Conservation (phyloP, 495 filamentous ascomycete genomes). For the Trichocladium antarcticum region DNA sequence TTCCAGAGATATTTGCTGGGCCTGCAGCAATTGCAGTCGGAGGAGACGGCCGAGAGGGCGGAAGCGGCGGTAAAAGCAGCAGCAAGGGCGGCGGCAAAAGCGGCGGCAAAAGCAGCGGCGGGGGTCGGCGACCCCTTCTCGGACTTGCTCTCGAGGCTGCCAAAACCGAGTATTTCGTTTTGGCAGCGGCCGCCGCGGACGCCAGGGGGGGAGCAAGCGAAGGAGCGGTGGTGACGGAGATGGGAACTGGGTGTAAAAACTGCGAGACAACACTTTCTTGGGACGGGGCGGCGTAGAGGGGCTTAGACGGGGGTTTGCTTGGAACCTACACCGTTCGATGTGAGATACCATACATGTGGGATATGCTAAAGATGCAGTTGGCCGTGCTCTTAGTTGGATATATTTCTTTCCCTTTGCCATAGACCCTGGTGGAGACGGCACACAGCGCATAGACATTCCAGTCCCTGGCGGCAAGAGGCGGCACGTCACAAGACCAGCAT, state of each 20-base stretch:
- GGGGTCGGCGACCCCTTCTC: background rate
- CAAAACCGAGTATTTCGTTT: background rate
- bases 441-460: too few species aligned
- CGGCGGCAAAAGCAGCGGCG: background rate
- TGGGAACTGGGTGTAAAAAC: background rate
- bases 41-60: background rate
- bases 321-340: background rate
- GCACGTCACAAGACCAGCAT: slow-evolving; percentile 9
- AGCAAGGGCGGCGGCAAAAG: too few species aligned
- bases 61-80: too few species aligned
- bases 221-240: background rate
- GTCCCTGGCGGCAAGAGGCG: background rate
- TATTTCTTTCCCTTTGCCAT: too few species aligned
- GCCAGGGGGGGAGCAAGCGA: too few species aligned
- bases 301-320: background rate
- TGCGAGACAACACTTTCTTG: background rate
- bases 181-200: background rate
- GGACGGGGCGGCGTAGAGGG: background rate
- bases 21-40: background rate
- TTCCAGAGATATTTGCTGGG: background rate
- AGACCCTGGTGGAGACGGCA: too few species aligned
- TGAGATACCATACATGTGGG: too few species aligned
- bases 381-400: too few species aligned
- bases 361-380: too few species aligned
- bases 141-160: background rate